Conservation (phyloP, 345 rosid species). For the Litchi chinensis region DNA sequence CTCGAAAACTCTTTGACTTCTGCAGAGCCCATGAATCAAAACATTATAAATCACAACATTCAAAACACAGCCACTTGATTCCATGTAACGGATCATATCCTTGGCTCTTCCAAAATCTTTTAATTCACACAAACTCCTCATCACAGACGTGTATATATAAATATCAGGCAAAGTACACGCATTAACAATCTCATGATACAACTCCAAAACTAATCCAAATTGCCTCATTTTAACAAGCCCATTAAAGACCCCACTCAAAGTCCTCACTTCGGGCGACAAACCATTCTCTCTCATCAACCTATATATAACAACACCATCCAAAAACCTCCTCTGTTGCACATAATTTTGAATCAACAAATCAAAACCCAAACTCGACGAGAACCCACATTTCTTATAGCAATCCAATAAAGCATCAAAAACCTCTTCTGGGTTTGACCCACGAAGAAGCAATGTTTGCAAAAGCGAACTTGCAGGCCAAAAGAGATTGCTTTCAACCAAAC, state of each 20-base stretch:
- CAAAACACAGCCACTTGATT: conserved; percentile 47
- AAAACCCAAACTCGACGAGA: conserved; percentile 65
- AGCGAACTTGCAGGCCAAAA: conserved; percentile 95
- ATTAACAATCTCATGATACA: conserved; percentile 60
- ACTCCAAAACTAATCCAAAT: conserved; percentile 50
- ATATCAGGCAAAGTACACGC: conserved; percentile 59
- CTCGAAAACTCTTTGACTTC: conserved; percentile 59
- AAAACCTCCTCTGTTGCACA: conserved; percentile 56
- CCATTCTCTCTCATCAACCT: conserved; percentile 56
- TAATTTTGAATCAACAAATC: conserved; percentile 81
- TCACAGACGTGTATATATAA: conserved; percentile 56
- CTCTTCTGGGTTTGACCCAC: conserved; percentile 56
- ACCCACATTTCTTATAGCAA: conserved; percentile 46
- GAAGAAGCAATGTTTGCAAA: conserved; percentile 71
- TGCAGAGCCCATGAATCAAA: conserved; percentile 83
- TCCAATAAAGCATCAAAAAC: conserved; percentile 52
- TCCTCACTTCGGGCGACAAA: conserved; percentile 71
- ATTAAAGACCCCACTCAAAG: conserved; percentile 65
- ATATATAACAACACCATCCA: conserved; percentile 58
- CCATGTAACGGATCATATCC: conserved; percentile 62
- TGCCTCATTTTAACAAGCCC: conserved; percentile 62
- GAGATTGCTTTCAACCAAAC: conserved; percentile 51
- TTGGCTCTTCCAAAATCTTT: conserved; percentile 66
- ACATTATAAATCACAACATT: conserved; percentile 72
- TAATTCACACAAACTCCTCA: conserved; percentile 70